Percentiles rank a stretch among this genome's conserved stretches.
Evolutionary conservation across 805 yeast genomes (phyloP).

Genomic region (Kurtzmaniella cleridarum): DNA sequence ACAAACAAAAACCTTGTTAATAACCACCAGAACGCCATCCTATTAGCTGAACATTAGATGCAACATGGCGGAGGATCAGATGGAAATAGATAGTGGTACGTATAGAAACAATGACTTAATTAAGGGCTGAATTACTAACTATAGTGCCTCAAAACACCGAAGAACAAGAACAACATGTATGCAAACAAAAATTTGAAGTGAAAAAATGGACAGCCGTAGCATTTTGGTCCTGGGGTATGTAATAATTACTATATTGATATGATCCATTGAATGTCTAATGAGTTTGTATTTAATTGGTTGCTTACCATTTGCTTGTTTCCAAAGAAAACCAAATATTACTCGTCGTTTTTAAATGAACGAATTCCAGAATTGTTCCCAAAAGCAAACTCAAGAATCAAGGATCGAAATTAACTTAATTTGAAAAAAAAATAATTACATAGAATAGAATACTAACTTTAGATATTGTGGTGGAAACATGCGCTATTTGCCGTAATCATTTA

Average conservation of each 20-base stretch:
- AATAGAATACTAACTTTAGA: constrained; percentile 39
- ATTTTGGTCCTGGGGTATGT: constrained; percentile 96
- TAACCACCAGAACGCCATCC: too few species aligned
- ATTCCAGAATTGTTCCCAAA: too few species aligned
- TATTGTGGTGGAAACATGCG: constrained; percentile 91
- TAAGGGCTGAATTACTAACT: constrained; percentile 1
- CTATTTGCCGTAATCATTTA: constrained; percentile 94
- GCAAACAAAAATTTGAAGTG: constrained; percentile 77
- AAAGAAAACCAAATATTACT: too few species aligned
- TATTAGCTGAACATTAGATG: too few species aligned
- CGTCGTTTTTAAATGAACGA: too few species aligned
- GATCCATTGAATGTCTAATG: too few species aligned
- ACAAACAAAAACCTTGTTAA: too few species aligned
- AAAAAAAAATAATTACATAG: too few species aligned
- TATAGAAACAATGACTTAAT: not conserved
- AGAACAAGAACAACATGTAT: constrained; percentile 6
- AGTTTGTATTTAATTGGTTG: too few species aligned
- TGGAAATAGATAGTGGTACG: constrained; percentile 29
- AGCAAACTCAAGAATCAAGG: too few species aligned
- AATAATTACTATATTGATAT: constrained; percentile 8
- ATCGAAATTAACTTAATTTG: too few species aligned
- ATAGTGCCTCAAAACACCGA: constrained; percentile 13
- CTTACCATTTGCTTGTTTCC: too few species aligned
- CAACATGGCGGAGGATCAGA: constrained; percentile 16
- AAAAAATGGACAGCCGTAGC: constrained; percentile 99